A percentile compares a stretch with the other conserved stretches of the same genome.
These are phyloP conservation scores for Exophiala xenobiotica DNA, from an alignment of 2,329 filamentous ascomycete species.

Conservation along the genomic window DNA sequence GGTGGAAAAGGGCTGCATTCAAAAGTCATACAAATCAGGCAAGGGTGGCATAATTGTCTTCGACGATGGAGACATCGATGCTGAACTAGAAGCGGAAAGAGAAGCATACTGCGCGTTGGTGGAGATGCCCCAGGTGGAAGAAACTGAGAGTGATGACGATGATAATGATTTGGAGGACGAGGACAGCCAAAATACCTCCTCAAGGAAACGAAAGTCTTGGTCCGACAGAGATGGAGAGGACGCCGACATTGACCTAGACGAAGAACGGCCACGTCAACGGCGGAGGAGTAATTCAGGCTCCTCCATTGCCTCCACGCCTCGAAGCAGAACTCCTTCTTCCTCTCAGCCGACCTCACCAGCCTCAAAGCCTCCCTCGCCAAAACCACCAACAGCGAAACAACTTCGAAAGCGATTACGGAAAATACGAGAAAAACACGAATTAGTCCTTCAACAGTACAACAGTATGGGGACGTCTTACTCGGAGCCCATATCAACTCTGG, in stretches of 20 bases:
- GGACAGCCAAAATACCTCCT: conserved; percentile 54
- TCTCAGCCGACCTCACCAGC: conserved; percentile 48
- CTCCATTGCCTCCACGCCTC: conserved; percentile 43
- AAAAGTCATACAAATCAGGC: conserved; percentile 69
- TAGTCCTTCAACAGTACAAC: conserved; percentile 78
- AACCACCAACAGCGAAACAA: conserved; percentile 61
- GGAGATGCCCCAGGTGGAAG: conserved; percentile 87
- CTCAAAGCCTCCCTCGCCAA: conserved; percentile 41
- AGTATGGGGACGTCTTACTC: conserved; percentile 84
- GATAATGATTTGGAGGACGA: conserved; percentile 59
- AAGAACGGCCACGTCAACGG: conserved; percentile 73
- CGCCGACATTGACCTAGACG: conserved; percentile 63
- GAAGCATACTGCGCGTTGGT: conserved; percentile 82
- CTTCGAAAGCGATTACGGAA: conserved; percentile 72
- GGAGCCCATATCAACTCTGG: conserved; percentile 88
- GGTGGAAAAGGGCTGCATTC: conserved; percentile 70
- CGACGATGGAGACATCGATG: conserved; percentile 92
- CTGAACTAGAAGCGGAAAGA: conserved; percentile 70
- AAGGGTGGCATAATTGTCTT: conserved; percentile 89
- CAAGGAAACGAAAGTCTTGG: conserved; percentile 76
- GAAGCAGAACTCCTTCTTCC: conserved; percentile 45
- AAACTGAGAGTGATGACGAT: conserved; percentile 63
- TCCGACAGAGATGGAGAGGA: conserved; percentile 67
- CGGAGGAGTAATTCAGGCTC: conserved; percentile 76
- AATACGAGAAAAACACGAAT: conserved; percentile 74